Base-by-base conservation (phyloP, 345 rosid species). In the Aurinia saxatilis region DNA sequence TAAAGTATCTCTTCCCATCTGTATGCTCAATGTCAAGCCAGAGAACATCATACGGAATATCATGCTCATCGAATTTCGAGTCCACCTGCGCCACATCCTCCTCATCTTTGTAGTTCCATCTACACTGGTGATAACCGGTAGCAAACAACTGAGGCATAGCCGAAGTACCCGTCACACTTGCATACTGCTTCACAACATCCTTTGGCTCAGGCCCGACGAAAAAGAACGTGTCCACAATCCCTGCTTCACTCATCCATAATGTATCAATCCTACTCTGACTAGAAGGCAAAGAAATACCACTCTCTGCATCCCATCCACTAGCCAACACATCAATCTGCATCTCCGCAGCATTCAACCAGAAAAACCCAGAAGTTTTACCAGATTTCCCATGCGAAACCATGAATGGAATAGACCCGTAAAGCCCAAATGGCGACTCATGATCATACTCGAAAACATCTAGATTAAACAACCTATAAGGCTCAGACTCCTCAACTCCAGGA, bases 1-100 rank as follows among this genome's bases (percentile, higher is more conserved):
- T 95, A 68, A 95, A 86, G 66, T 95, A 95, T 73, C 65, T 86
- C 79, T 83, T 95, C 36, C 96, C 96, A 71, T 90, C 96, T 0
- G 99, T 88, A 65, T 95, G 99, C 65, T 95, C 99, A 8, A 95
- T 90, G 57, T 95, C 99, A 44, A 95, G 90, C 99, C 99, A 95
- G 23, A 95, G 76, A 73, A 95, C 97, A 74, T 90, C 99, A 42
- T 88, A 95, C 42, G 99, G 96, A 68, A 95, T 90, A 65, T 95
- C 96, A 21, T 90, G 82, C 71, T 95, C 99, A 73, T 95, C 99
- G 27, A 95, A 95, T 66, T 88, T 88, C 1, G 90, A 71, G 74
- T 95, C 98, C 56, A 95, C 99, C 67, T 90, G 77, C 66, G 82
- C 85, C 52, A 95, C 99, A 80, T 95, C 99, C 79, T 95, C 98